phyloP scores from a whole-genome alignment of 2,329 filamentous ascomycete species.

The Trichothecium roseum region DNA sequence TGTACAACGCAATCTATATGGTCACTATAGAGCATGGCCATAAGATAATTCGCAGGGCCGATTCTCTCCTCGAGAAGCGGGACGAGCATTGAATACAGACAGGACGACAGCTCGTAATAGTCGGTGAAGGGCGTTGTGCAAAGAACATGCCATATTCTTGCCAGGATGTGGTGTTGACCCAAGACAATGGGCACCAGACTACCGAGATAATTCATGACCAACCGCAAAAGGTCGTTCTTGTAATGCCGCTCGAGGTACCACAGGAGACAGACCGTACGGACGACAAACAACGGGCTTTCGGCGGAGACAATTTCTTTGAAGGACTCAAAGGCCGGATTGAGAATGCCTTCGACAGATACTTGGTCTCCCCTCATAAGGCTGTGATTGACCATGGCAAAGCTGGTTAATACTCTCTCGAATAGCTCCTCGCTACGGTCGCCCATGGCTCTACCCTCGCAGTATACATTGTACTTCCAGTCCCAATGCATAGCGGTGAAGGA shows the following conservation, averaged over 20 bases:
- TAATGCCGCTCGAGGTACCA: constrained; percentile 23
- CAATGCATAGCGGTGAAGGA: constrained; percentile 17
- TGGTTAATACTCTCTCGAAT: constrained; percentile 22
- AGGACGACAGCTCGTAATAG: constrained; percentile 19
- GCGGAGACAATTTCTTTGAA: constrained; percentile 20
- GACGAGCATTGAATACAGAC: constrained; percentile 18
- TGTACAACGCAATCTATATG: constrained; percentile 21
- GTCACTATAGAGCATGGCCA: constrained; percentile 21
- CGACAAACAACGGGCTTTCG: constrained; percentile 21
- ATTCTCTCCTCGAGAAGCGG: constrained; percentile 19
- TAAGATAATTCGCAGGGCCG: constrained; percentile 20
- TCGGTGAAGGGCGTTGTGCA: constrained; percentile 19
- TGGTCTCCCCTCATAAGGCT: constrained; percentile 21
- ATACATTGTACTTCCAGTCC: constrained; percentile 19
- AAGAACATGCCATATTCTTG: constrained; percentile 19
- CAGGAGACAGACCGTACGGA: constrained; percentile 21
- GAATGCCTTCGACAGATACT: constrained; percentile 17
- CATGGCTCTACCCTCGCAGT: constrained; percentile 13
- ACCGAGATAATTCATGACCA: constrained; percentile 20
- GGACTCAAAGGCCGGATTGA: constrained; percentile 22
- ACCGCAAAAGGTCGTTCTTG: constrained; percentile 18
- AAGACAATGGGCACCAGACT: constrained; percentile 18
- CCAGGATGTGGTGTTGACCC: constrained; percentile 16
- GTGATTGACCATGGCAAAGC: constrained; percentile 21
- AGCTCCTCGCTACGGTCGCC: constrained; percentile 20